Percentiles rank a stretch among this genome's conserved stretches.
These are phyloP conservation scores for Ophiostoma sp. DNA, from an alignment of 2,329 filamentous ascomycete species.

Conservation along the genomic window DNA sequence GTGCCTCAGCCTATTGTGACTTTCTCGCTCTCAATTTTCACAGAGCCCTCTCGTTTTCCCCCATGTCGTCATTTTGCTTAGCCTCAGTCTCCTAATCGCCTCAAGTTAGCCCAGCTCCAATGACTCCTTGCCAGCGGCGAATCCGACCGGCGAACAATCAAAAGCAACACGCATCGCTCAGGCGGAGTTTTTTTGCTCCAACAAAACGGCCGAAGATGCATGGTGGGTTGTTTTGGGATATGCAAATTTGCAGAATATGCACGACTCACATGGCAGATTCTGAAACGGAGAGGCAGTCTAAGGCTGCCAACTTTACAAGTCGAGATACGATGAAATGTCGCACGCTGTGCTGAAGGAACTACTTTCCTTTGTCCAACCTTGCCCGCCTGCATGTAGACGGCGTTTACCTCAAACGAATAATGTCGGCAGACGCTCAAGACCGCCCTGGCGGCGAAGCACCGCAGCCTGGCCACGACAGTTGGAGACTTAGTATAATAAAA, in stretches of 20 bases:
- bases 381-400: background rate
- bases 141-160: background rate
- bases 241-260: background rate
- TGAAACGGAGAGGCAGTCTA: background rate
- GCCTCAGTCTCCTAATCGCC: background rate
- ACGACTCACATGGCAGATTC: background rate
- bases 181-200: background rate
- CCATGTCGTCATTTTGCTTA: background rate
- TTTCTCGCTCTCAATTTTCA: background rate
- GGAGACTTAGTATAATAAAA: background rate
- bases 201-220: background rate
- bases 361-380: background rate
- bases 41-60: background rate
- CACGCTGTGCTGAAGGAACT: background rate
- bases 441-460: background rate
- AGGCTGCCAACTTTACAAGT: background rate
- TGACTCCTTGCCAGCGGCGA: conserved; percentile 1
- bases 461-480: too few relatives aligned
- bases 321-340: background rate
- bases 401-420: background rate
- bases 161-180: background rate
- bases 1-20: background rate
- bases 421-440: background rate
- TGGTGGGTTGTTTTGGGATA: background rate
- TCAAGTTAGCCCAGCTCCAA: background rate